Evolutionary conservation across 352 stramenopile genomes (phyloP), one percentile per base, ranked within the genome.

Genomic region (Pythium apleroticum): DNA sequence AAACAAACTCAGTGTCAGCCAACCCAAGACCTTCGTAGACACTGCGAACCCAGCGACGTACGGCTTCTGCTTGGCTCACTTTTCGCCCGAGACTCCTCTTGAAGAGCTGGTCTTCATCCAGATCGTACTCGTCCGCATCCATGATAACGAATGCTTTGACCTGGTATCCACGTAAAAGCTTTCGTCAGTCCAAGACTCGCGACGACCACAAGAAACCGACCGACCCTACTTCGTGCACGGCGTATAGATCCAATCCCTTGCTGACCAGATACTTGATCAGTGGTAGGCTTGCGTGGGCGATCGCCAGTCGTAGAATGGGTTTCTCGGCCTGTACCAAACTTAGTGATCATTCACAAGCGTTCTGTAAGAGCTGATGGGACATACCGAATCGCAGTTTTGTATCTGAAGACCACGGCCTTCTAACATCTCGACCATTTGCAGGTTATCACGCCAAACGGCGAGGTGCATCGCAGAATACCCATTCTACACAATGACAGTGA

Each of bases 391-490:
- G n/a, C 20, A 56, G 1, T 20, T 35, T 33, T n/a, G 6, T 14
- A 67, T 5, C 0, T 19, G 1, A 9, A 61, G 43, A 4, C 41
- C 52, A 24, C 31, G 11, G 1, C 25, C 3, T 19, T 57, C 52
- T 15, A 67, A n/a, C 1, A 60, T 24, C 15, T 56, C 22, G 3
- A 67, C 24, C 19, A 67, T 39, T 12, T 25, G 17, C 4, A 65
- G 10, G 20, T 30, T 65, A 33, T 65, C 48, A 2, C 33, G 48
- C 58, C 58, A 65, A 1, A 65, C 35, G 0, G 58, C 58, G 27
- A 65, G 8, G 37, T 65, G 58, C 30, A 27, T 31, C 1, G 56
- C 20, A 12, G 58, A 58, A 33, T 65, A 65, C 7, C 58, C 58
- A 12, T 65, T 52, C 58, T 65, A 9, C 30, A 33, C 10, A 9